phyloP scores from a whole-genome alignment of 2,329 filamentous ascomycete species.

The Metarhizium anisopliae region DNA sequence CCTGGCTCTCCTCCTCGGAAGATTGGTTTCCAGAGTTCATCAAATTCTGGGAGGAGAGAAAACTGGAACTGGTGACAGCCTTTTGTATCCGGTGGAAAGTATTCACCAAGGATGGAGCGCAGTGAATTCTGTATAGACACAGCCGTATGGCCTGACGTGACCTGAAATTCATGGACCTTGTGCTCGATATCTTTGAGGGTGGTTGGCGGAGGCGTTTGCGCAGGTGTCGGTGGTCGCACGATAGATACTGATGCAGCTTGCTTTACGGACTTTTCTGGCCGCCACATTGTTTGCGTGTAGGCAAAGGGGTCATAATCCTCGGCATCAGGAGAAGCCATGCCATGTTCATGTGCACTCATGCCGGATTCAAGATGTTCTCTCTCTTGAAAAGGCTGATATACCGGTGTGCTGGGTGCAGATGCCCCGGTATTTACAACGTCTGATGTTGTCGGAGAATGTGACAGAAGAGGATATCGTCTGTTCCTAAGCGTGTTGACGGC shows the following conservation, averaged over 20 bases:
- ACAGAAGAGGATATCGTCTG: constrained; percentile 17
- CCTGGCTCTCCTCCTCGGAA: constrained; percentile 29
- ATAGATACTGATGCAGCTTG: constrained; percentile 16
- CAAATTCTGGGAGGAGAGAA: constrained; percentile 37
- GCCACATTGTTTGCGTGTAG: constrained; percentile 19
- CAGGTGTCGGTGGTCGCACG: constrained; percentile 32
- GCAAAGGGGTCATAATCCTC: constrained; percentile 42
- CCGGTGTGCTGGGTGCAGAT: constrained; percentile 18
- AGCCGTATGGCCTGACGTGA: constrained; percentile 33
- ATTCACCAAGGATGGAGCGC: constrained; percentile 39
- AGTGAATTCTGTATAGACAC: constrained; percentile 49
- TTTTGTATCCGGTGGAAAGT: constrained; percentile 39
- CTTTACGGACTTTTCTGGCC: constrained; percentile 13
- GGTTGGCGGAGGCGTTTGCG: constrained; percentile 31
- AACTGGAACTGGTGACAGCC: constrained; percentile 41
- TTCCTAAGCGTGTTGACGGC: constrained; percentile 35
- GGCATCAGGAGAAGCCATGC: constrained; percentile 2
- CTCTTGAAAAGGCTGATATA: constrained; percentile 1
- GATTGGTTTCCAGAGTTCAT: constrained; percentile 44
- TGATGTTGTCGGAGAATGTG: constrained; percentile 13
- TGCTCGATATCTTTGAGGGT: constrained; percentile 17
- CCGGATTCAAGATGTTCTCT: not conserved
- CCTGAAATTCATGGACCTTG: constrained; percentile 37
- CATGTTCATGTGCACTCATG: not conserved
- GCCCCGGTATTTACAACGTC: constrained; percentile 11